Conservation (phyloP, 2,329 filamentous ascomycete genomes). For the Cryphonectria carpinicola region DNA sequence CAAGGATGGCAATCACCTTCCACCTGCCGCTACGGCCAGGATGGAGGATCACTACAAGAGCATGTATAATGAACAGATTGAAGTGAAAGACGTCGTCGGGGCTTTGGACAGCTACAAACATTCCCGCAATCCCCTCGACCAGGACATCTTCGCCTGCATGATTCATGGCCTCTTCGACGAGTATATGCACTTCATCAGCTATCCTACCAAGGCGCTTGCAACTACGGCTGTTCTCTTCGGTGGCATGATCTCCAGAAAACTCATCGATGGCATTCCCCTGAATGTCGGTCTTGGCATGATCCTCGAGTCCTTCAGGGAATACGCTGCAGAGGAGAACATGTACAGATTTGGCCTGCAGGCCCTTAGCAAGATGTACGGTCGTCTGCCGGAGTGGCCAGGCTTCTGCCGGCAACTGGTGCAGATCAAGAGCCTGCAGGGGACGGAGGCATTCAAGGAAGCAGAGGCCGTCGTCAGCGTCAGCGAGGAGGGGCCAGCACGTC, state of each 20-base stretch:
- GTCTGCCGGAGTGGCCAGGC: constrained; percentile 92
- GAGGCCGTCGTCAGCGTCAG: constrained; percentile 77
- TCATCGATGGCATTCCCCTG: constrained; percentile 86
- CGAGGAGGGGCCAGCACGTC: constrained; percentile 62
- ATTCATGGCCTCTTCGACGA: constrained; percentile 97
- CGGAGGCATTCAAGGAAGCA: constrained; percentile 81
- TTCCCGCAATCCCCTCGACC: constrained; percentile 80
- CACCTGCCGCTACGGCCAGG: constrained; percentile 77
- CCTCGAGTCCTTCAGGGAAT: constrained; percentile 89
- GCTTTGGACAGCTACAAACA: constrained; percentile 86
- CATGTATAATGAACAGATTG: constrained; percentile 92
- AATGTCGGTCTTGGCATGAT: constrained; percentile 98
- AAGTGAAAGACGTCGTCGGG: constrained; percentile 83
- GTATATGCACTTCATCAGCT: constrained; percentile 92
- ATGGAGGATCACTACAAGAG: constrained; percentile 99
- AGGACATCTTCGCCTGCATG: constrained; percentile 98
- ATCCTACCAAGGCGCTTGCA: constrained; percentile 92
- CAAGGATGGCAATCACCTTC: constrained; percentile 77
- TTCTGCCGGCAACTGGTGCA: constrained; percentile 86
- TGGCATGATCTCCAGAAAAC: constrained; percentile 90
- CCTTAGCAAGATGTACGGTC: constrained; percentile 81
- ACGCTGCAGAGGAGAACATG: constrained; percentile 83
- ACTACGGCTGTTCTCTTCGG: constrained; percentile 97
- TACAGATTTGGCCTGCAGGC: constrained; percentile 98
- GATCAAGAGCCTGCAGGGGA: constrained; percentile 80